Conservation (phyloP, 225 moss, liverwort and hornwort species). For the Anthoceros angustus region DNA sequence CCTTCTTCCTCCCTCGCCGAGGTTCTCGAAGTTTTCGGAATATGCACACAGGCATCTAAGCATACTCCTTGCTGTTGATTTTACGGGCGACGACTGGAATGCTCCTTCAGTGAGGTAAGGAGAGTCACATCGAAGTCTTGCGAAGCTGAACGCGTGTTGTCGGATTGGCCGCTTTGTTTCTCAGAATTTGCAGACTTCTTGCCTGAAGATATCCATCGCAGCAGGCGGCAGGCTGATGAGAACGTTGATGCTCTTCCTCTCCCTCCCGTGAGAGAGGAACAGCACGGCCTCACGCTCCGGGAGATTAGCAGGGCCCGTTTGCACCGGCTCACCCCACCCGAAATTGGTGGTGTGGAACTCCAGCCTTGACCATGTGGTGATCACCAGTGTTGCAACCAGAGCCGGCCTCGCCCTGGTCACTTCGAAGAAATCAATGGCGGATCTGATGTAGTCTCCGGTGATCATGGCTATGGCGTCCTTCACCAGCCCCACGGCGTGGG, state of each 20-base stretch:
- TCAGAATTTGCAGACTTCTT: not conserved
- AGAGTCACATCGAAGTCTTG: not conserved
- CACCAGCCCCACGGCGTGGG: conserved; percentile 22
- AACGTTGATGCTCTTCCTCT: not conserved
- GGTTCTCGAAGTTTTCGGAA: no score
- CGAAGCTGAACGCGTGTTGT: not conserved
- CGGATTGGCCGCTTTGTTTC: not conserved
- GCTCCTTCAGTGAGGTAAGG: no score
- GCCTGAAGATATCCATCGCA: not conserved
- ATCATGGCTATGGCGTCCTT: conserved; percentile 24
- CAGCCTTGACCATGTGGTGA: conserved; percentile 31
- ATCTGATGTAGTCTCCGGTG: conserved; percentile 21
- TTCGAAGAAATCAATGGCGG: conserved; percentile 32
- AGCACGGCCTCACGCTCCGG: conserved; percentile 4
- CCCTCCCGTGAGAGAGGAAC: not conserved
- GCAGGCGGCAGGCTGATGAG: conserved; percentile 2
- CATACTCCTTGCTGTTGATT: no score
- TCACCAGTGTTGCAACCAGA: conserved; percentile 19
- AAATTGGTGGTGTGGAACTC: conserved; percentile 36
- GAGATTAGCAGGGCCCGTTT: conserved; percentile 14
- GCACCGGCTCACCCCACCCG: conserved; percentile 36
- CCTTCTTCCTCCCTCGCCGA: no score
- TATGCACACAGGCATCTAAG: no score
- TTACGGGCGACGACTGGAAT: no score
- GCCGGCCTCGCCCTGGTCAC: conserved; percentile 20